Conservation (phyloP, 129 eudicot species). For the Centrapalus pauciflorus region DNA sequence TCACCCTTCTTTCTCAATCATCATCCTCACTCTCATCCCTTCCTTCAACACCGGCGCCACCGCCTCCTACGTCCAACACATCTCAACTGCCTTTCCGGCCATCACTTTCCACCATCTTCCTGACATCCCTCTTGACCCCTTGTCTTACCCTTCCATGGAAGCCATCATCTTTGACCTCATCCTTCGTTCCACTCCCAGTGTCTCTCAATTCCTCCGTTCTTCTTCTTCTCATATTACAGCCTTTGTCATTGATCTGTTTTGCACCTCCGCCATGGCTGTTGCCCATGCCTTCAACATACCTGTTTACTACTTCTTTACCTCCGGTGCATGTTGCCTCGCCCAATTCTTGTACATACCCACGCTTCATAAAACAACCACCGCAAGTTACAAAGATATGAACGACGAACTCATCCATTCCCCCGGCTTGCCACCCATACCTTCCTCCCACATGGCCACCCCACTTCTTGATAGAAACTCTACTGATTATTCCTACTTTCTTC, state of each 20-base stretch:
- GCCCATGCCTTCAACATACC: constrained; percentile 4
- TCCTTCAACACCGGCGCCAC: constrained; percentile 37
- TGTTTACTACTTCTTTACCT: constrained; percentile 20
- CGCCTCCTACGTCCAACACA: constrained; percentile 33
- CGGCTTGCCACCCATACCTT: constrained; percentile 26
- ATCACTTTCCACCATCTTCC: constrained; percentile 54
- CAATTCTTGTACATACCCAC: constrained; percentile 18
- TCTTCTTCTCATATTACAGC: constrained; percentile 18
- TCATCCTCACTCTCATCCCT: constrained; percentile 26
- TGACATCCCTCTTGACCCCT: constrained; percentile 25
- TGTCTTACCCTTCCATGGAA: constrained; percentile 28
- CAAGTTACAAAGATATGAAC: constrained; percentile 22
- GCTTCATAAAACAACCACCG: constrained; percentile 2
- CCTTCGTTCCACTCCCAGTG: constrained; percentile 31
- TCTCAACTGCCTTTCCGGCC: constrained; percentile 41
- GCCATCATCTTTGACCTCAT: constrained; percentile 38
- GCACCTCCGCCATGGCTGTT: constrained; percentile 15
- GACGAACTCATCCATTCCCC: constrained; percentile 9
- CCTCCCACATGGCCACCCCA: constrained; percentile 12
- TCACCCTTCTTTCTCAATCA: constrained; percentile 30
- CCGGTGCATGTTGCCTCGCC: constrained; percentile 22
- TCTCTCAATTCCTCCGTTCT: constrained; percentile 46
- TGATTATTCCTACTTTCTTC: constrained; percentile 27
- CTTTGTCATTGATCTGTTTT: constrained; percentile 20
- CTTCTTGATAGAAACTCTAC: constrained; percentile 23